phyloP scores from a whole-genome alignment of 164 flowering plant genomes.

The Euptelea pleiosperma region DNA sequence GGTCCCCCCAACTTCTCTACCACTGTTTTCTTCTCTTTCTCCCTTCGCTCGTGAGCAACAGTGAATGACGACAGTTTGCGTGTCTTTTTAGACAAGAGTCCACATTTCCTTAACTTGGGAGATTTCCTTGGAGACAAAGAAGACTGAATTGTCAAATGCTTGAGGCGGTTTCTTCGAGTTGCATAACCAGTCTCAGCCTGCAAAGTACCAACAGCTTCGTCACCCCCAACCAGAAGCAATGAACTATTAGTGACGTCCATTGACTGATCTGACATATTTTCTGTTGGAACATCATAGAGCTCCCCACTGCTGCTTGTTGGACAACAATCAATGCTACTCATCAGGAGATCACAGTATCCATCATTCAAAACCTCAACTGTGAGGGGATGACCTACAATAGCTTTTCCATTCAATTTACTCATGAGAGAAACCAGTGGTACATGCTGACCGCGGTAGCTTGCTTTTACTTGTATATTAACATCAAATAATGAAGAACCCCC shows the following conservation, averaged over 20 bases:
- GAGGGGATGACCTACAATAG: slow-evolving; percentile 80
- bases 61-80: slow-evolving; percentile 66
- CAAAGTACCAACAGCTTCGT: not conserved
- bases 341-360: slow-evolving; percentile 38
- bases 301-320: slow-evolving; percentile 19
- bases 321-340: slow-evolving; percentile 18
- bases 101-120: slow-evolving; percentile 37
- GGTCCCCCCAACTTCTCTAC: slow-evolving; percentile 44
- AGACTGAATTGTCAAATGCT: slow-evolving; percentile 15
- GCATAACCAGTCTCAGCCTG: slow-evolving; percentile 13
- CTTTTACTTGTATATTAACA: slow-evolving; percentile 57
- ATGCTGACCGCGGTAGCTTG: slow-evolving; percentile 48
- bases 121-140: slow-evolving; percentile 27
- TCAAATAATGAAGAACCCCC: slow-evolving; percentile 40
- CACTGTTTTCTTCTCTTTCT: slow-evolving; percentile 29
- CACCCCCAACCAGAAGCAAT: not conserved
- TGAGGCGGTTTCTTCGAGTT: slow-evolving; percentile 16
- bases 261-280: slow-evolving; percentile 15
- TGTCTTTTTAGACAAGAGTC: slow-evolving; percentile 53
- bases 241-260: not conserved
- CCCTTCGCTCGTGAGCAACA: slow-evolving; percentile 27
- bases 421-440: slow-evolving; percentile 80
- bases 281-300: slow-evolving; percentile 14
- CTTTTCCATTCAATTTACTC: slow-evolving; percentile 77
- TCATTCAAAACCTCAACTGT: slow-evolving; percentile 56